Percentiles rank a stretch among this genome's conserved stretches.
phyloP scores from a whole-genome alignment of 2,329 filamentous ascomycete species.

The Trichoderma pleuroti region DNA sequence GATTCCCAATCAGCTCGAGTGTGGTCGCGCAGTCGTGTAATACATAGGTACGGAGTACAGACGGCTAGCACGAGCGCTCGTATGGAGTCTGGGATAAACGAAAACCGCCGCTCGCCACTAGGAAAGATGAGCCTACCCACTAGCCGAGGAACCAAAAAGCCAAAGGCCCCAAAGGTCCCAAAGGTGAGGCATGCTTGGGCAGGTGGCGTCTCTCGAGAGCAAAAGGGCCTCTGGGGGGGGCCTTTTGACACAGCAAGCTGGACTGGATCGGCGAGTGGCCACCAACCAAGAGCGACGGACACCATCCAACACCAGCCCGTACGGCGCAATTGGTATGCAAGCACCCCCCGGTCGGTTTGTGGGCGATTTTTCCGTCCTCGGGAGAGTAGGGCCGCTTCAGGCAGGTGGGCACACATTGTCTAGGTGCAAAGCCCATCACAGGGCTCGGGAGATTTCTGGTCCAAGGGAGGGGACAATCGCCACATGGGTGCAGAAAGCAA shows the following conservation, averaged over 20 bases:
- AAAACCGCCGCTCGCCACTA: not conserved
- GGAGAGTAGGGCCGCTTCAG: not conserved
- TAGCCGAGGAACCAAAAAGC: not conserved
- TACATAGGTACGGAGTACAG: not conserved
- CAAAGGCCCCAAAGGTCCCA: not conserved
- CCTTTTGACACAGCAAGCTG: not conserved
- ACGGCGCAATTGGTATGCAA: not conserved
- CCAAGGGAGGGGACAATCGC: not conserved
- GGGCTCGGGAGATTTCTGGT: not conserved
- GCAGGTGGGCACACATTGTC: constrained; percentile 4
- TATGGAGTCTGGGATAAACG: too few relatives aligned
- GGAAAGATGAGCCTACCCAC: not conserved
- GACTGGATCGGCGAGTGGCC: not conserved
- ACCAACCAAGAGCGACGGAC: not conserved
- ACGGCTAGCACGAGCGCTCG: not conserved
- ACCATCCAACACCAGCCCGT: not conserved
- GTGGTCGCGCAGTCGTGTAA: not conserved
- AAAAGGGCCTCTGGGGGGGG: constrained; percentile 1
- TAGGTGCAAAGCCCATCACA: not conserved
- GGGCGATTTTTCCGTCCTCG: not conserved
- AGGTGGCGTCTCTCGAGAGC: not conserved
- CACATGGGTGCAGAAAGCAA: not conserved
- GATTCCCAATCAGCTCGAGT: not conserved
- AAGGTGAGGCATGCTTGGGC: not conserved
- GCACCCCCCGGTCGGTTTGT: not conserved